These are phyloP conservation scores for Saposhnikovia divaricata DNA, from an alignment of 129 eudicot species.

Conservation along the genomic window DNA sequence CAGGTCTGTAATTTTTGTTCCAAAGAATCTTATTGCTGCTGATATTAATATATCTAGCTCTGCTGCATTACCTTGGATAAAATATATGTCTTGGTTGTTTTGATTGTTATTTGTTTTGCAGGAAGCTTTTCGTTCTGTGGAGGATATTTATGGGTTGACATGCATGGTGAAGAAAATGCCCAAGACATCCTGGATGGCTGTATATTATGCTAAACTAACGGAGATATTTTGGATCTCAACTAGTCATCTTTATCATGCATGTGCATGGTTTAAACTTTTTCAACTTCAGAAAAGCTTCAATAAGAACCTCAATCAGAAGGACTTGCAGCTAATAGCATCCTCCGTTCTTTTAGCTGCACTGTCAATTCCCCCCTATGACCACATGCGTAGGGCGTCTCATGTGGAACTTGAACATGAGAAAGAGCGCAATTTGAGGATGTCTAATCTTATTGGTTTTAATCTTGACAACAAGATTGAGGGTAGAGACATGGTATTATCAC, in stretches of 20 bases:
- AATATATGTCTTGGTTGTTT: not conserved
- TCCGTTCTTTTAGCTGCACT: slow-evolving; percentile 89
- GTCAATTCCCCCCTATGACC: slow-evolving; percentile 74
- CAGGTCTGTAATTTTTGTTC: slow-evolving; percentile 47
- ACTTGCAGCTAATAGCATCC: slow-evolving; percentile 85
- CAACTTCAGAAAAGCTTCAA: slow-evolving; percentile 80
- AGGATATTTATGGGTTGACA: slow-evolving; percentile 81
- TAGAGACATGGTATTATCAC: slow-evolving; percentile 59
- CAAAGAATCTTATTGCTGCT: not conserved
- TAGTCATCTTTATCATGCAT: slow-evolving; percentile 91
- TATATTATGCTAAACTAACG: slow-evolving; percentile 79
- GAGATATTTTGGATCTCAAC: slow-evolving; percentile 91
- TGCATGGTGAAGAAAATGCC: slow-evolving; percentile 92
- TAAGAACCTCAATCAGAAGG: slow-evolving; percentile 85
- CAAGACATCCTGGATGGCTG: slow-evolving; percentile 78
- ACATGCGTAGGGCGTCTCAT: slow-evolving; percentile 52
- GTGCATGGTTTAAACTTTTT: slow-evolving; percentile 92
- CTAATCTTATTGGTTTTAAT: slow-evolving; percentile 69
- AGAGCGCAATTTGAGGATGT: slow-evolving; percentile 57
- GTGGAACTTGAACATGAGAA: slow-evolving; percentile 75
- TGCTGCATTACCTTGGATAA: not conserved
- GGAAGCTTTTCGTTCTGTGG: slow-evolving; percentile 99
- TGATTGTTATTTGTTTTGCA: slow-evolving; percentile 18
- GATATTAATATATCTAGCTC: not conserved
- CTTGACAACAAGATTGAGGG: slow-evolving; percentile 62